Base-by-base conservation (phyloP, 1,139 yeast genomes). In the Taiozyma sp. region DNA sequence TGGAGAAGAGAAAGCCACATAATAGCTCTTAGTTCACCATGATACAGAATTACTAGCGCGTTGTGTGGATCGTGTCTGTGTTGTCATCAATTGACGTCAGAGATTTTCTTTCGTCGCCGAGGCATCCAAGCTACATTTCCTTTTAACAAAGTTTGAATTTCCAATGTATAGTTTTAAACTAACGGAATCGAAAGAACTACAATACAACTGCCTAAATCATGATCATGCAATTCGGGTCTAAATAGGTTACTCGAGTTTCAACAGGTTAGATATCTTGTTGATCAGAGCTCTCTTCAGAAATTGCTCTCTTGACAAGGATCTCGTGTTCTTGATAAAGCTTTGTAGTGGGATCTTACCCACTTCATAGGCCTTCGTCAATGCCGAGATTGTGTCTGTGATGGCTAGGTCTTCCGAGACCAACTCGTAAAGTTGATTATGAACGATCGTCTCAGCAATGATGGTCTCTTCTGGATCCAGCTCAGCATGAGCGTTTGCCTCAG, bases 231-330 rank as follows among this genome's bases (percentile, higher is more conserved):
- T 28, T 28, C 8, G 12, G 10, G 12, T 8, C 34, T 30, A 30
- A 13, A 30, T 13, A 30, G n/a, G n/a, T 36, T 19, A 10, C 44
- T 44, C 39, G 1, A 59, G 40, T 12, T 52, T 53, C 6, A 68
- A 55, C 23, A 59, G 49, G 10, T 50, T 48, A 38, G 54, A 46
- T 28, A 76, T 70, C 60, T 76, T 76, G 41, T 65, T 62, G 12
- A 73, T 68, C 53, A 75, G 67, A 14, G 73, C 69, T 54, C 76
- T 69, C 47, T 74, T 69, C 61, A 75, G 59, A 60, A 90, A 91
- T 63, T 87, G 87, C 44, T 89, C 92, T 54, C 97, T 73, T 0
- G 95, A 92, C 34, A 88, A 70, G 32, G 77, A 75, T 54, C 97
- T 69, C 0, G 83, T 78, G 28, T 80, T 74, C 64, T 76, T 77